phyloP scores from a whole-genome alignment of 2,329 filamentous ascomycete genomes.

The Rhexocercosporidium sp. region DNA sequence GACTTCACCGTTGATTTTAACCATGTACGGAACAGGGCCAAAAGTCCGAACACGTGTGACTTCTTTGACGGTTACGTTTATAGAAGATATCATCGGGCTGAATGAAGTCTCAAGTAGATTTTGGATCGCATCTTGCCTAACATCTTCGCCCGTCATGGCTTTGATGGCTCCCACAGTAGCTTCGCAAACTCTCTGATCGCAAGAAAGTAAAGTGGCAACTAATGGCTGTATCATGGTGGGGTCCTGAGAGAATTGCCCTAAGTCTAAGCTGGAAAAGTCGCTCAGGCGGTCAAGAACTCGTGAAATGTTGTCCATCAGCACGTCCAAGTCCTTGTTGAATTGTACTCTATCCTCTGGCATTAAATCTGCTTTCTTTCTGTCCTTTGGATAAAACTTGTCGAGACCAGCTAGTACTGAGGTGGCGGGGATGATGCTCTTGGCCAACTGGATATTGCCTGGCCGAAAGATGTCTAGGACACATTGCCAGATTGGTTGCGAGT shows the following conservation, averaged over 20 bases:
- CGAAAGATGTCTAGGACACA: slow-evolving; percentile 72
- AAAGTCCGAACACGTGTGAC: slow-evolving; percentile 55
- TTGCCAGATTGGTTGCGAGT: slow-evolving; percentile 81
- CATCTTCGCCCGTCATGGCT: slow-evolving; percentile 72
- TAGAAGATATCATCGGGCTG: slow-evolving; percentile 49
- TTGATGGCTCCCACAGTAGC: slow-evolving; percentile 84
- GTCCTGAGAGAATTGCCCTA: slow-evolving; percentile 72
- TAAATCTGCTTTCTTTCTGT: slow-evolving; percentile 39
- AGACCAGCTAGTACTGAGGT: slow-evolving; percentile 72
- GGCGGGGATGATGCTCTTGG: slow-evolving; percentile 66
- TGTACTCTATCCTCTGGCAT: slow-evolving; percentile 63
- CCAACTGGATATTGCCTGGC: slow-evolving; percentile 72
- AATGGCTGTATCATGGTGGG: slow-evolving; percentile 73
- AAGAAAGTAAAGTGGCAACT: slow-evolving; percentile 80
- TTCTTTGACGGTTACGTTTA: slow-evolving; percentile 49
- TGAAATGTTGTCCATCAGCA: slow-evolving; percentile 67
- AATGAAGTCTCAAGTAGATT: slow-evolving; percentile 54
- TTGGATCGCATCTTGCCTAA: slow-evolving; percentile 55
- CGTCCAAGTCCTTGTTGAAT: slow-evolving; percentile 77
- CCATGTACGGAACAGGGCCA: slow-evolving; percentile 61
- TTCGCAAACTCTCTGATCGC: slow-evolving; percentile 78
- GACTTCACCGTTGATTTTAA: slow-evolving; percentile 63
- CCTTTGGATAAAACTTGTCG: slow-evolving; percentile 65
- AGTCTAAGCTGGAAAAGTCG: slow-evolving; percentile 72
- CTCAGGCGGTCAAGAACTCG: slow-evolving; percentile 79